Evolutionary conservation across 805 yeast genomes (phyloP).

Genomic region (Zygotorulaspora sp.): DNA sequence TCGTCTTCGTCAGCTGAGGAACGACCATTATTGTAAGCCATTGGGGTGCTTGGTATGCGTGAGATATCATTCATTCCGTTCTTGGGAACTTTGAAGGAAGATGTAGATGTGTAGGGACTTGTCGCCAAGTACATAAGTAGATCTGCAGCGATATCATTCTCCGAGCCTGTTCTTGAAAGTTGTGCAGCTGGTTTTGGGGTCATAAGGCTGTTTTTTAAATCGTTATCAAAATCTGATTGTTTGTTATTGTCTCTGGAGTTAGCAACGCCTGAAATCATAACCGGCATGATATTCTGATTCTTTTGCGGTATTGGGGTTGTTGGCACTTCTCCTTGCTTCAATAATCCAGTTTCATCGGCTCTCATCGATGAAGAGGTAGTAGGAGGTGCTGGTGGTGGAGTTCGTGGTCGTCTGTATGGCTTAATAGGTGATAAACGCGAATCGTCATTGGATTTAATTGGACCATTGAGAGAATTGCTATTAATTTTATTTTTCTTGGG

Average conservation of each 20-base stretch:
- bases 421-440: conserved; percentile 9
- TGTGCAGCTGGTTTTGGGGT: conserved; percentile 15
- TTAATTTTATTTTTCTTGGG: conserved; percentile 11
- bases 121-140: conserved; percentile 36
- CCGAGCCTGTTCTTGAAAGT: conserved; percentile 11
- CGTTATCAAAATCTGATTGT: not conserved
- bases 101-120: conserved; percentile 28
- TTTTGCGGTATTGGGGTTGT: conserved; percentile 15
- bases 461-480: not conserved
- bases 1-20: conserved; percentile 10
- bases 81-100: conserved; percentile 3
- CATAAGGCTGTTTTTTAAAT: not conserved
- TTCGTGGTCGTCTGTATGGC: conserved; percentile 8
- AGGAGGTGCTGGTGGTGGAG: conserved; percentile 19
- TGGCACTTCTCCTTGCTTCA: conserved; percentile 8
- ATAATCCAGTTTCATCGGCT: conserved; percentile 3
- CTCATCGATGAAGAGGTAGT: conserved; percentile 9
- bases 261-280: conserved; percentile 1
- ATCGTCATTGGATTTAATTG: not conserved
- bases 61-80: conserved; percentile 1
- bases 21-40: conserved; percentile 5
- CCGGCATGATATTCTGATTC: conserved; percentile 5
- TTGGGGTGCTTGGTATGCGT: conserved; percentile 30
- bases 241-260: not conserved
- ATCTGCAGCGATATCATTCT: conserved; percentile 35